phyloP scores from a whole-genome alignment of 2,329 filamentous ascomycete genomes.

The Ampelomyces quisqualis region DNA sequence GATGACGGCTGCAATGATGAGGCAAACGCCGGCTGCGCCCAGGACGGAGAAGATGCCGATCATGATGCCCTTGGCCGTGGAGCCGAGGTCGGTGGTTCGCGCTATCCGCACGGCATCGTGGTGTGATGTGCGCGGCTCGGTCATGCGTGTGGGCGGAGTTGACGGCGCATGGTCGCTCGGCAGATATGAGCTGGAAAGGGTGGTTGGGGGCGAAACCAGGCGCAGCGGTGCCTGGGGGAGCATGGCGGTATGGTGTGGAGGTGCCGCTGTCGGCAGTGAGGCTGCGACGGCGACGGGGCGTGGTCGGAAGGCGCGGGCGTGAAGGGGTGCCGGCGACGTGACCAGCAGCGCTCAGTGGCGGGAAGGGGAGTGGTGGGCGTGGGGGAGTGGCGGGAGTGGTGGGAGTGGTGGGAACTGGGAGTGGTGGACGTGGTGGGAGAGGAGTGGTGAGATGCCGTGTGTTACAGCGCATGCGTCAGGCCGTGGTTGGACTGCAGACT shows the following conservation, averaged over 20 bases:
- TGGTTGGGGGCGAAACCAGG: constrained; percentile 33
- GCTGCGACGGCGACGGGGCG: constrained; percentile 8
- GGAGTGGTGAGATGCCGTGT: constrained; percentile 13
- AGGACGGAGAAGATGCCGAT: constrained; percentile 95
- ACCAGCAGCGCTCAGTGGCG: background rate
- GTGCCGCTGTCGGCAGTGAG: constrained; percentile 6
- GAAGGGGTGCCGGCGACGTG: constrained; percentile 16
- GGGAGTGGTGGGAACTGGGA: constrained; percentile 6
- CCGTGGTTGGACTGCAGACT: constrained; percentile 3
- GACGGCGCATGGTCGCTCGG: constrained; percentile 26
- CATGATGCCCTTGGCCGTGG: constrained; percentile 75
- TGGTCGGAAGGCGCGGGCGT: constrained; percentile 9
- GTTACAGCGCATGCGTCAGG: background rate
- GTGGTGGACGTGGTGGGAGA: background rate
- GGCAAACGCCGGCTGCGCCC: constrained; percentile 83
- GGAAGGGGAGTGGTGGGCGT: constrained; percentile 5
- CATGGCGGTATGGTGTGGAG: constrained; percentile 25
- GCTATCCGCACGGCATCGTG: constrained; percentile 30
- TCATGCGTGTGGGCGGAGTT: constrained; percentile 24
- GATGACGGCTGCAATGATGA: constrained; percentile 74
- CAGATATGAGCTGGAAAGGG: constrained; percentile 34
- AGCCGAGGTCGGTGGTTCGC: constrained; percentile 43
- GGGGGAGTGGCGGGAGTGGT: constrained; percentile 8
- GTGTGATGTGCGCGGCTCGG: constrained; percentile 19
- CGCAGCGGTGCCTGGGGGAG: constrained; percentile 34